A percentile compares a stretch with the other conserved stretches of the same genome.
phyloP scores from a whole-genome alignment of 352 stramenopile species.

The Phytophthora cajani region DNA sequence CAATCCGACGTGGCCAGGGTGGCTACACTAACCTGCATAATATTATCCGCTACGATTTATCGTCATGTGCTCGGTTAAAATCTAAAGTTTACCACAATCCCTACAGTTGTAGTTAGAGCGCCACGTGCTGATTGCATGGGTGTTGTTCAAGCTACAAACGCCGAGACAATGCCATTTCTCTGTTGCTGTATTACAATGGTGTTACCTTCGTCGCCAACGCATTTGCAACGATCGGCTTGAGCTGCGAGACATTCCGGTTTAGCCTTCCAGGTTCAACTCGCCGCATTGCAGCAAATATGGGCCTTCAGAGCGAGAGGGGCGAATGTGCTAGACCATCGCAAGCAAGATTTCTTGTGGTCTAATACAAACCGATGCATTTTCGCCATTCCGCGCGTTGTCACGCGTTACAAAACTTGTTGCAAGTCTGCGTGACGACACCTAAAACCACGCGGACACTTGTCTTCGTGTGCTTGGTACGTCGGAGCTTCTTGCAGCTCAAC shows the following conservation, averaged over 20 bases:
- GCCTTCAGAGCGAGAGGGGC: not conserved
- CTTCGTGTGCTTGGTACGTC: not conserved
- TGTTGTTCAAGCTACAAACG: not conserved
- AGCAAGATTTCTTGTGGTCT: not conserved
- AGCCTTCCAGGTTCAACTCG: not conserved
- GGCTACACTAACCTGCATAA: conserved; percentile 18
- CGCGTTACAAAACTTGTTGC: not conserved
- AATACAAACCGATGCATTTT: too few species aligned
- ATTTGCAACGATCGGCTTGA: conserved; percentile 1
- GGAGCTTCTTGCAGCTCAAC: not conserved
- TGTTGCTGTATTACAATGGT: not conserved
- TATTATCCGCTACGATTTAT: not conserved
- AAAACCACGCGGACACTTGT: not conserved
- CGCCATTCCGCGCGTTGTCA: not conserved
- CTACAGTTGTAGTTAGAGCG: not conserved
- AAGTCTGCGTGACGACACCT: conserved; percentile 2
- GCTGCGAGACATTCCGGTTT: not conserved
- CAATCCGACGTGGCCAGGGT: conserved; percentile 15
- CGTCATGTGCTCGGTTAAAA: not conserved
- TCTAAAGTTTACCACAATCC: not conserved
- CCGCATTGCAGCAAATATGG: not conserved
- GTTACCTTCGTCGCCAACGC: not conserved
- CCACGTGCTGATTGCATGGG: conserved; percentile 7
- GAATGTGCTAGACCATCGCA: not conserved
- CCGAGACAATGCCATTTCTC: conserved; percentile 8